Percentiles rank a stretch among this genome's conserved stretches.
These are phyloP conservation scores for Xylogone sp. DNA, from an alignment of 2,329 filamentous ascomycete species.

Conservation along the genomic window DNA sequence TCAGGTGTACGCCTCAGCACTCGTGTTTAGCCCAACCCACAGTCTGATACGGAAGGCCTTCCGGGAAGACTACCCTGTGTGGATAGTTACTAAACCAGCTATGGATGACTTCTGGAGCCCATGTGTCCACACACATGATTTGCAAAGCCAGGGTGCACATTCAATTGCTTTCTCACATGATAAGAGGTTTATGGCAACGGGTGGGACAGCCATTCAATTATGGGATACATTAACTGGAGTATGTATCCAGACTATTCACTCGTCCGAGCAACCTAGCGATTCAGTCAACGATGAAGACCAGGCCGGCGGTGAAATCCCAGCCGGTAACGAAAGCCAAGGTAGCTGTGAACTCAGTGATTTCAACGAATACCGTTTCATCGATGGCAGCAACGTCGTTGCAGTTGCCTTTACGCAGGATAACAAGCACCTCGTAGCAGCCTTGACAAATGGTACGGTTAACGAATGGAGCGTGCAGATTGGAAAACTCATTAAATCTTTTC, in stretches of 20 bases:
- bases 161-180: neutral
- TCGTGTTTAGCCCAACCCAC: conserved; percentile 10
- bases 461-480: neutral
- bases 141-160: neutral
- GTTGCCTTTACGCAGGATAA: neutral
- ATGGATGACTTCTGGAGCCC: neutral
- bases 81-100: neutral
- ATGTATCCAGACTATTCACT: conserved; percentile 1
- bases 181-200: neutral
- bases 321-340: neutral
- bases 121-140: neutral
- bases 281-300: neutral
- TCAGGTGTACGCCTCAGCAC: conserved; percentile 24
- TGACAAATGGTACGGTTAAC: neutral
- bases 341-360: neutral
- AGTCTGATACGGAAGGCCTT: neutral
- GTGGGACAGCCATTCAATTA: neutral
- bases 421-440: neutral
- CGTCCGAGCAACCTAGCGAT: neutral
- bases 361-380: neutral
- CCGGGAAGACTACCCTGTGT: neutral
- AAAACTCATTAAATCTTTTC: neutral
- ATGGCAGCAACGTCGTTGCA: neutral
- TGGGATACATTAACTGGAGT: neutral
- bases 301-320: neutral